Evolutionary conservation across 1,139 yeast species (phyloP).

Genomic region (Kluyveromyces marxianus): DNA sequence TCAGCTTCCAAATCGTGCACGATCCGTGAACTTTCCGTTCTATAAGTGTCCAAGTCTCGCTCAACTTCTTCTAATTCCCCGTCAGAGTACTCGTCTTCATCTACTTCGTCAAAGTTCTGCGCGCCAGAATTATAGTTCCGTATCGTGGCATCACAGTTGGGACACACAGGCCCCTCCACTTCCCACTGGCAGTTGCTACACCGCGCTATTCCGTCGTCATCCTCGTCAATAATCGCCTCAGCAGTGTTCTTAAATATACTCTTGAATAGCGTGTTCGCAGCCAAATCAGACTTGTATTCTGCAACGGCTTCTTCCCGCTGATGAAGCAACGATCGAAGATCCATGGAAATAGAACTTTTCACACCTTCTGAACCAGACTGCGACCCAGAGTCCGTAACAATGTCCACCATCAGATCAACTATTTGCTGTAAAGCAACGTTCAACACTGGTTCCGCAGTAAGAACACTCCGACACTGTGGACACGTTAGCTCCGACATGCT

Average conservation of each 20-base stretch:
- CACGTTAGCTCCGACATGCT: conserved; percentile 21
- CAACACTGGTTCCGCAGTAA: conserved; percentile 19
- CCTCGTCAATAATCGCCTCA: conserved; percentile 50
- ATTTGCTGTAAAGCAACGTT: conserved; percentile 24
- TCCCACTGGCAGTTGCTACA: conserved; percentile 85
- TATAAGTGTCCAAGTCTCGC: conserved; percentile 16
- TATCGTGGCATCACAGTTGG: conserved; percentile 37
- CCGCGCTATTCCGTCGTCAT: conserved; percentile 69
- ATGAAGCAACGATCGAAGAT: conserved; percentile 8
- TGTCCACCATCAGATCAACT: conserved; percentile 15
- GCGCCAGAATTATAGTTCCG: conserved; percentile 9
- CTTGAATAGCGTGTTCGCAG: conserved; percentile 37
- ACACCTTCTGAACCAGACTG: conserved; percentile 1
- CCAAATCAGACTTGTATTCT: conserved; percentile 37
- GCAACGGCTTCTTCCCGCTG: conserved; percentile 11
- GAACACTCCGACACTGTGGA: conserved; percentile 26
- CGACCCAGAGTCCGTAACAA: background rate
- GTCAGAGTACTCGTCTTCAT: conserved; percentile 24
- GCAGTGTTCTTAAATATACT: conserved; percentile 43
- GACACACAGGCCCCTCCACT: conserved; percentile 43
- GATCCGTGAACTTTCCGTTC: conserved; percentile 8
- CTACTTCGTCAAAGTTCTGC: conserved; percentile 12
- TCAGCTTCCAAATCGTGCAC: conserved; percentile 14
- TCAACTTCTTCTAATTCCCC: conserved; percentile 22
- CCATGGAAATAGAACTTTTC: conserved; percentile 3